Evolutionary conservation across 1,284 basidiomycete genomes (phyloP).

Genomic region (Ceratobasidium theobromae): DNA sequence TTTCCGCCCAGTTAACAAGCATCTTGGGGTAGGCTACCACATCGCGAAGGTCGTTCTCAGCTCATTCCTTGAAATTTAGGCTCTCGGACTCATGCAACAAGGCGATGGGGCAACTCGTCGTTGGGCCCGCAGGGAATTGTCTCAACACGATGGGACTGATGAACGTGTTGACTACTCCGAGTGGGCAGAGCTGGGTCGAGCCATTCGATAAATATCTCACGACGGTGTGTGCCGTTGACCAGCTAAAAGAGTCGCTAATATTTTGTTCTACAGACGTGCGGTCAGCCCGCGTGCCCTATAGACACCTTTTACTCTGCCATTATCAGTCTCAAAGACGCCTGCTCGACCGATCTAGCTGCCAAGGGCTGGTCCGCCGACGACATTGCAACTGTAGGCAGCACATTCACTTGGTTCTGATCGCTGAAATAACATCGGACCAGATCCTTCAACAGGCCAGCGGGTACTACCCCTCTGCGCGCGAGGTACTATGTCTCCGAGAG

Average conservation of each 20-base stretch:
- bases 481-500: conserved; percentile 16
- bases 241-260: neutral
- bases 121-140: neutral
- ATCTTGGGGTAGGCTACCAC: neutral
- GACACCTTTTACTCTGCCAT: neutral
- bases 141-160: conserved; percentile 9
- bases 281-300: conserved; percentile 5
- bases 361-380: conserved; percentile 1
- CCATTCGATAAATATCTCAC: conserved; percentile 5
- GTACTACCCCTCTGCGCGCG: neutral
- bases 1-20: neutral
- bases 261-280: neutral
- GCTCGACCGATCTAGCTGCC: neutral
- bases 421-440: neutral
- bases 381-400: neutral
- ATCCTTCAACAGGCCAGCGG: neutral
- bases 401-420: neutral
- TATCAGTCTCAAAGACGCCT: neutral
- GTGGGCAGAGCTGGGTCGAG: conserved; percentile 7
- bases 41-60: too few species aligned
- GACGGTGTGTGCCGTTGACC: neutral
- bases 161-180: conserved; percentile 8
- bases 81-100: conserved; percentile 12
- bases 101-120: neutral
- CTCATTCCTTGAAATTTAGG: too few species aligned